Conservation (phyloP, 83 land plant species). For the Picea engelmannii region DNA sequence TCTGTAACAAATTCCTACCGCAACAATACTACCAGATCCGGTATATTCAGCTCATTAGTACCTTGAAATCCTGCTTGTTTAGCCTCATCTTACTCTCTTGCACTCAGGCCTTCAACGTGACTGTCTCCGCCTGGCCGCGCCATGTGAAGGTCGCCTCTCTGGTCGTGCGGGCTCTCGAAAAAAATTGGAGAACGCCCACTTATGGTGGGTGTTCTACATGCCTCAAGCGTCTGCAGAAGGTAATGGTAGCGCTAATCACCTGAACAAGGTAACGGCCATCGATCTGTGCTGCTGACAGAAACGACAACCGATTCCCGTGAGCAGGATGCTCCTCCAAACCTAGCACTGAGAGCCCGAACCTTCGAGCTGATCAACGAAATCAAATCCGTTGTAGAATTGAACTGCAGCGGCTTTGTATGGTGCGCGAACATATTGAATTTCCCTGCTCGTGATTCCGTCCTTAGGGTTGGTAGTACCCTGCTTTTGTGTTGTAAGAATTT, state of each 20-base stretch:
- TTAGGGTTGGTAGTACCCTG: neutral
- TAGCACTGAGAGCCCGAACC: constrained; percentile 37
- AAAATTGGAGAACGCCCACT: neutral
- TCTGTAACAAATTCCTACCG: too few relatives aligned
- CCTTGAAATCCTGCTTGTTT: constrained; percentile 58
- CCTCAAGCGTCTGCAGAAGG: constrained; percentile 67
- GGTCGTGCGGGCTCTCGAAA: neutral
- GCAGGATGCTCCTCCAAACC: constrained; percentile 51
- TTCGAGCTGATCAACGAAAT: constrained; percentile 49
- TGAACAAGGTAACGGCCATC: too few relatives aligned
- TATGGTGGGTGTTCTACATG: constrained; percentile 38
- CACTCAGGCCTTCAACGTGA: constrained; percentile 49
- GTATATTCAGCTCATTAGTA: too few relatives aligned
- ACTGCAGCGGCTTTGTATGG: constrained; percentile 1
- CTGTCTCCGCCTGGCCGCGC: too few relatives aligned
- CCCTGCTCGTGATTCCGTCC: constrained; percentile 3
- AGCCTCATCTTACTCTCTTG: constrained; percentile 52
- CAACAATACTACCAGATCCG: too few relatives aligned
- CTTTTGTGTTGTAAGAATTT: too few relatives aligned
- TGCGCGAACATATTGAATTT: neutral
- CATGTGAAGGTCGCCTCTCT: neutral
- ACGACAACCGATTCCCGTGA: too few relatives aligned
- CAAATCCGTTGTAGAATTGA: constrained; percentile 33
- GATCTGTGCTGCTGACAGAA: too few relatives aligned
- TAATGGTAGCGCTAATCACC: too few relatives aligned